Percentiles rank a stretch among this genome's conserved stretches.
phyloP scores from a whole-genome alignment of 164 flowering plant species.

The Litsea cubeba region DNA sequence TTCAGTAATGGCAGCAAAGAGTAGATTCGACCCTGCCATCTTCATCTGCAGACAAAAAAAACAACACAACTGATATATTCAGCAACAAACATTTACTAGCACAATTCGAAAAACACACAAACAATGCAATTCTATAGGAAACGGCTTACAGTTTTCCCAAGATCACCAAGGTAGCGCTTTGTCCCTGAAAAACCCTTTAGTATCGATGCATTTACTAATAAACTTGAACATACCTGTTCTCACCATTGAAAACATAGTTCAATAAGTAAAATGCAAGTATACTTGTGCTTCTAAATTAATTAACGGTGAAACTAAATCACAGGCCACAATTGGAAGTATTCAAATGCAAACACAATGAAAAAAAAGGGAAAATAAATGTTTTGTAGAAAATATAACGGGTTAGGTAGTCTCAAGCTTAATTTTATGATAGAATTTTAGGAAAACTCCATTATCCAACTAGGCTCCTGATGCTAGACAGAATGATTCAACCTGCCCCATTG shows the following conservation, averaged over 20 bases:
- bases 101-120: not conserved
- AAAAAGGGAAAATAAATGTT: not conserved
- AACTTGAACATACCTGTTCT: conserved; percentile 76
- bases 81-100: not conserved
- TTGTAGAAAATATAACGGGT: not conserved
- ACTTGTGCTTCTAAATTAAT: not conserved
- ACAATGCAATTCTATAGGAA: not conserved
- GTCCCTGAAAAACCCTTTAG: conserved; percentile 86
- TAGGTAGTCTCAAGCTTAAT: not conserved
- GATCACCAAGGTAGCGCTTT: conserved; percentile 89
- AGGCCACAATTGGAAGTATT: not conserved
- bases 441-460: too few relatives aligned
- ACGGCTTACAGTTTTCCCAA: conserved; percentile 74
- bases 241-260: conserved; percentile 9
- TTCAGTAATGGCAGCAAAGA: conserved; percentile 87
- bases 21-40: conserved; percentile 84
- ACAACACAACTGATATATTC: not conserved
- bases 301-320: not conserved
- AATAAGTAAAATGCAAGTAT: not conserved
- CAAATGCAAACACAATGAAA: too few relatives aligned
- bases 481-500: too few relatives aligned
- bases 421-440: too few relatives aligned
- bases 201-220: conserved; percentile 66
- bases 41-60: conserved; percentile 49
- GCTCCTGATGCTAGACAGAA: too few relatives aligned